Base-by-base conservation (phyloP, 257 asterid species). In the Nicotiana sylvestris region DNA sequence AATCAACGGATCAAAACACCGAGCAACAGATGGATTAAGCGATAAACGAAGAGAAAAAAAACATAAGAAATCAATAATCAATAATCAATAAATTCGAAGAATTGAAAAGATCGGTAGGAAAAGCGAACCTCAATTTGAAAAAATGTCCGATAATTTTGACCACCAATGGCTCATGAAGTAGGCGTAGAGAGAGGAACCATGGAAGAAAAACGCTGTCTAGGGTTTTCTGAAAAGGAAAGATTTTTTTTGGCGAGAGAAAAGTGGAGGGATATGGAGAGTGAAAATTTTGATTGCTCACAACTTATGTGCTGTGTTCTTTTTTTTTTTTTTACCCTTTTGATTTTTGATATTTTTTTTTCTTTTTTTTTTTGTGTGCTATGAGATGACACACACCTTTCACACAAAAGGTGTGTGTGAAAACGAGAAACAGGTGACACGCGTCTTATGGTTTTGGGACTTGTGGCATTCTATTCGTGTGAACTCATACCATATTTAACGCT, bases 151-250 rank as follows among this genome's bases (percentile, higher is more conserved):
- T 5, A 18, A n/a, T 32, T 82, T 65, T 66, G 37, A 58, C 8
- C 33, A 43, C n/a, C 27, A 6, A 30, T 17, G 51, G 39, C 60
- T 65, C 77, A 81, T 2, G 27, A 49, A 80, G 46, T 39, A 46
- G 30, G 6, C 29, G 27, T 4, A 33, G 46, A 51, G 32, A 79
- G 72, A 46, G 16, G 15, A 43, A 72, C 12, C 29, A 62, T n/a
- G 76, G 57, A 25, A 43, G 77, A 46, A 37, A 32, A 65, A 55
- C 18, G 21, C 0, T 35, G 43, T 12, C 53, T 81, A 66, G 83
- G 83, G 83, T 81, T 66, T 70, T 35, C 72, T 5, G 13, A 66
- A 46, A 43, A 15, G 39, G 35, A 37, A 81, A 51, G 78, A 81
- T 66, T 49, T 49, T 49, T 49, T 49, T 46, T 21, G 16, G 66